These are phyloP conservation scores for Acanthochlamys bracteata DNA, from an alignment of 106 monocot genomes.

Conservation along the genomic window DNA sequence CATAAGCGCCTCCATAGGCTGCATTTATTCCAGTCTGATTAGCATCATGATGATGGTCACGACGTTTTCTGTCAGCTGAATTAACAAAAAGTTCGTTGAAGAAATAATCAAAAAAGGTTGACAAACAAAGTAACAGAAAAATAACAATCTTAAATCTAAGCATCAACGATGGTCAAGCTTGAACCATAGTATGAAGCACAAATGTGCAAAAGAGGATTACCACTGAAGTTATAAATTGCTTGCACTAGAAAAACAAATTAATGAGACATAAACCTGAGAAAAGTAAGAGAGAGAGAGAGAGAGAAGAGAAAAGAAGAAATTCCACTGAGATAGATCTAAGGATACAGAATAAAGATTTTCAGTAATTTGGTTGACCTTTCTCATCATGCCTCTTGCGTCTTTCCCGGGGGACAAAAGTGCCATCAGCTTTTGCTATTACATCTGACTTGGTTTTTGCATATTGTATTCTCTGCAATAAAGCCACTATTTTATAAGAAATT, in stretches of 20 bases:
- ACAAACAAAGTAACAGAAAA: too few species aligned
- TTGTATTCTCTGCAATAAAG: slow-evolving; percentile 65
- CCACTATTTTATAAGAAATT: background rate
- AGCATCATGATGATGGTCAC: slow-evolving; percentile 67
- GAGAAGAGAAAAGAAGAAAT: too few species aligned
- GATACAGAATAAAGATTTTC: background rate
- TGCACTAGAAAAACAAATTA: too few species aligned
- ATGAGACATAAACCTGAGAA: too few species aligned
- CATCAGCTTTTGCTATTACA: slow-evolving; percentile 90
- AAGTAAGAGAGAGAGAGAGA: too few species aligned
- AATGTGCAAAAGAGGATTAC: too few species aligned
- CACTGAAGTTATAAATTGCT: too few species aligned
- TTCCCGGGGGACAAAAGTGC: slow-evolving; percentile 95
- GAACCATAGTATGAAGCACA: too few species aligned
- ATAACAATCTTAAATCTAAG: too few species aligned
- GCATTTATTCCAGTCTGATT: slow-evolving; percentile 39
- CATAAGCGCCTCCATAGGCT: slow-evolving; percentile 70
- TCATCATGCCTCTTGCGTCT: slow-evolving; percentile 79
- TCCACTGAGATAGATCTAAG: too few species aligned
- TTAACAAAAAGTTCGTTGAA: background rate
- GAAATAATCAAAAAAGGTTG: background rate
- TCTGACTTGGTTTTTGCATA: slow-evolving; percentile 99
- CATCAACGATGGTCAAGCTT: too few species aligned
- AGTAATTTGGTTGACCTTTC: slow-evolving; percentile 38
- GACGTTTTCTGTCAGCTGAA: slow-evolving; percentile 74